Conservation (phyloP, 208 protist species). For the Leishmania mexicana region DNA sequence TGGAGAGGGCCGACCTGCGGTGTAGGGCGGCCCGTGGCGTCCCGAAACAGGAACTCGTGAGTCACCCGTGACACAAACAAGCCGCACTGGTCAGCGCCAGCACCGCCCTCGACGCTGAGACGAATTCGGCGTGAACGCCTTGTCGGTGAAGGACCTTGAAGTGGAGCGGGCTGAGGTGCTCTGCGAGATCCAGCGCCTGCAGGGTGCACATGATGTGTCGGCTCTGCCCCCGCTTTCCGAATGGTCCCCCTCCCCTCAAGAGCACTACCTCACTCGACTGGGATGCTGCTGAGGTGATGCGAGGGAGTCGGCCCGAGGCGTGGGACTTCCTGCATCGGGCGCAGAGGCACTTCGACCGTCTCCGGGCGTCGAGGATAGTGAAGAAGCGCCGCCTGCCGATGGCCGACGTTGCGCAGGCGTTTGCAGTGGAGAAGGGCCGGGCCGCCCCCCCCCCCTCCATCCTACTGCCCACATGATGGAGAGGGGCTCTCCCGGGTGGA, state of each 20-base stretch:
- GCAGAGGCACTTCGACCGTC: neutral
- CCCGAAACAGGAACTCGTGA: neutral
- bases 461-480: neutral
- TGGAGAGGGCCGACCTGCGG: neutral
- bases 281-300: neutral
- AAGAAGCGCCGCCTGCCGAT: neutral
- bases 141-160: neutral
- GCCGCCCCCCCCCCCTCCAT: neutral
- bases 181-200: conserved; percentile 3
- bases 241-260: conserved; percentile 11
- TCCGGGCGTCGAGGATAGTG: conserved; percentile 1
- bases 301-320: neutral
- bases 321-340: neutral
- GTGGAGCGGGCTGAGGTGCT: neutral
- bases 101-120: conserved; percentile 2
- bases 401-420: conserved; percentile 2
- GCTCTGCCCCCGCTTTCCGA: neutral
- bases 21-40: neutral
- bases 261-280: conserved; percentile 1
- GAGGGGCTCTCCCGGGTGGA: conserved; percentile 4
- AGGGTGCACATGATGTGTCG: neutral
- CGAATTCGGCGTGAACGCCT: neutral
- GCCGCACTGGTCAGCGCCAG: neutral
- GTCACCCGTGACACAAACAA: neutral
- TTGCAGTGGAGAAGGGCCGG: neutral